Evolutionary conservation across 1,284 basidiomycete genomes (phyloP).

Genomic region (Sutorius eximius): DNA sequence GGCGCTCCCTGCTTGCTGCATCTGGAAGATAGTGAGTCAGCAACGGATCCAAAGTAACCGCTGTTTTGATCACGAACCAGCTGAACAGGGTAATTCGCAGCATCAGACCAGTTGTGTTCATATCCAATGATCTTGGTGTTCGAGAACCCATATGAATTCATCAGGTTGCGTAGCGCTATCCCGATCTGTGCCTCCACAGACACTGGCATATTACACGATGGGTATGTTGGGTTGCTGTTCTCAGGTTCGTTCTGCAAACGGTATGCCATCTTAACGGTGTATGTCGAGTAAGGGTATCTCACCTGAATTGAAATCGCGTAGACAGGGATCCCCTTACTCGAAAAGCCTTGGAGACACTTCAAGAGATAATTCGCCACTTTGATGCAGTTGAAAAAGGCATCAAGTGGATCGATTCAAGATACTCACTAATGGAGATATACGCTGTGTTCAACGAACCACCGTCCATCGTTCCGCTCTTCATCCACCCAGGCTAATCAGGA

Average conservation of each 20-base stretch:
- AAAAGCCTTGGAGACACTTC: conserved; percentile 47
- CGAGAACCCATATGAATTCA: conserved; percentile 47
- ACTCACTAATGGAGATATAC: conserved; percentile 39
- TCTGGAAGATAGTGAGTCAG: conserved; percentile 32
- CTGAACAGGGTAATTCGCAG: conserved; percentile 47
- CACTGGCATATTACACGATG: conserved; percentile 42
- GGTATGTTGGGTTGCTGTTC: conserved; percentile 46
- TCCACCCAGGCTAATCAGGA: conserved; percentile 49
- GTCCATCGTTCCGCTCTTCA: conserved; percentile 49
- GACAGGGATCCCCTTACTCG: conserved; percentile 41
- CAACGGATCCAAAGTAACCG: neutral
- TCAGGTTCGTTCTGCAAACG: conserved; percentile 50
- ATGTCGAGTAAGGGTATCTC: neutral
- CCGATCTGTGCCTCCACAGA: conserved; percentile 45
- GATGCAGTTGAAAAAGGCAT: neutral
- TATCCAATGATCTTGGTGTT: conserved; percentile 47
- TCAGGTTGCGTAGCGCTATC: conserved; percentile 41
- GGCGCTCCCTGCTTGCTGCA: conserved; percentile 45
- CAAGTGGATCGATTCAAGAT: neutral
- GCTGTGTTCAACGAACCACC: conserved; percentile 43
- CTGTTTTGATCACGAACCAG: conserved; percentile 38
- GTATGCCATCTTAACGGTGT: neutral
- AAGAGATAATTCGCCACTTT: conserved; percentile 51
- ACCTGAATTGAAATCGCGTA: conserved; percentile 52
- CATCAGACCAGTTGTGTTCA: conserved; percentile 53